Percentiles rank a stretch among this genome's conserved stretches.
Conservation (phyloP, 1,284 basidiomycete genomes). For the Ganoderma boninense region DNA sequence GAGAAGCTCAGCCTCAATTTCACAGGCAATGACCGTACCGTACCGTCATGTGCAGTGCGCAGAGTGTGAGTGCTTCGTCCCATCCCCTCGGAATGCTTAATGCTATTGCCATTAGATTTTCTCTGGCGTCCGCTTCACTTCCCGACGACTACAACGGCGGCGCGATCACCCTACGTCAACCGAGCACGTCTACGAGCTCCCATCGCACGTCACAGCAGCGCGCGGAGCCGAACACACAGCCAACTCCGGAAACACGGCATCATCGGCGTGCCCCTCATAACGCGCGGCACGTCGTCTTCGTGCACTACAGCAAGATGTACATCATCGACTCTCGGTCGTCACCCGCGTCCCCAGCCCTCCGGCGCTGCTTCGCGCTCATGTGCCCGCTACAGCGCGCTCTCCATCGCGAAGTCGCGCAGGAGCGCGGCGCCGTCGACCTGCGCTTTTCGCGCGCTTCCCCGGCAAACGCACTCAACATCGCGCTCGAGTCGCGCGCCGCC, state of each 20-base stretch:
- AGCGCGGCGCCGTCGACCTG: neutral
- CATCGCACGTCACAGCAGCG: neutral
- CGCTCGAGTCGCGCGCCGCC: neutral
- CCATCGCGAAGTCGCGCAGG: neutral
- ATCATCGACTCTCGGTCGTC: neutral
- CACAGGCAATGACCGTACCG: neutral
- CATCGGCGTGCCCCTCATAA: neutral
- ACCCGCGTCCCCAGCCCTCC: neutral
- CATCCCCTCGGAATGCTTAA: neutral
- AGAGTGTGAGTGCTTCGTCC: neutral
- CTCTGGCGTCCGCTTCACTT: slow-evolving; percentile 1
- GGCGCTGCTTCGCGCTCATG: neutral
- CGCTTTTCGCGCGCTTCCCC: neutral
- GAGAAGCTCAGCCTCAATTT: neutral
- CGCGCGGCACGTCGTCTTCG: neutral
- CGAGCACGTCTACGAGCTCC: slow-evolving; percentile 4
- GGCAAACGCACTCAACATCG: neutral
- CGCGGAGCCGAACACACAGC: neutral
- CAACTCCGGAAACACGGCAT: neutral
- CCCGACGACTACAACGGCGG: neutral
- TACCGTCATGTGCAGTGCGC: neutral
- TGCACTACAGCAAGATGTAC: neutral
- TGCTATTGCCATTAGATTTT: neutral
- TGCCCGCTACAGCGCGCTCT: neutral
- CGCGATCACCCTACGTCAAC: neutral